phyloP scores from a whole-genome alignment of 305 asterid genomes.

The Solanum hybrid region DNA sequence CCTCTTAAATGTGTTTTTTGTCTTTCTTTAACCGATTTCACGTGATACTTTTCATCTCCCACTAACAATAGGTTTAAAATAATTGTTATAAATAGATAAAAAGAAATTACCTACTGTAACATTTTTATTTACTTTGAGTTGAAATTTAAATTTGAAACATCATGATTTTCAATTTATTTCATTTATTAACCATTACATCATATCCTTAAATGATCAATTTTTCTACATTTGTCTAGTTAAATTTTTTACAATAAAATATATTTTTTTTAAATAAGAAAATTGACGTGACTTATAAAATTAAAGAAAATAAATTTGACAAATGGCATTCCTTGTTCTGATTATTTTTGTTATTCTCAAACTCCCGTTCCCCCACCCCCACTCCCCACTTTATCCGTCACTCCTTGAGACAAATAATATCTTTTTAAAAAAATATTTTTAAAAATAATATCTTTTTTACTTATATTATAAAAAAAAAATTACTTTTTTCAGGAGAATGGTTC shows the following conservation, averaged over 20 bases:
- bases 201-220: not conserved
- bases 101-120: not conserved
- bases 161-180: not conserved
- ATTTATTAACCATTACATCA: not conserved
- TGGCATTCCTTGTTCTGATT: not conserved
- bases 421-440: too few relatives aligned
- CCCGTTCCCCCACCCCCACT: not conserved
- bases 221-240: too few relatives aligned
- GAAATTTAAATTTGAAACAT: not conserved
- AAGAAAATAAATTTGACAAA: not conserved
- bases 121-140: too few relatives aligned
- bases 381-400: not conserved
- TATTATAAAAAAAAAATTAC: not conserved
- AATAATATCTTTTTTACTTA: too few relatives aligned
- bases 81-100: not conserved
- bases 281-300: not conserved
- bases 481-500: not conserved
- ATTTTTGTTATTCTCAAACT: not conserved
- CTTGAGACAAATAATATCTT: not conserved
- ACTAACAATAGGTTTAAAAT: not conserved
- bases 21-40: not conserved
- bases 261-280: too few relatives aligned
- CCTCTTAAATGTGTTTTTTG: not conserved
- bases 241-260: not conserved
- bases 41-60: not conserved